Evolutionary conservation across 345 rosid species (phyloP).

Genomic region (Eucalyptus pauciflora): DNA sequence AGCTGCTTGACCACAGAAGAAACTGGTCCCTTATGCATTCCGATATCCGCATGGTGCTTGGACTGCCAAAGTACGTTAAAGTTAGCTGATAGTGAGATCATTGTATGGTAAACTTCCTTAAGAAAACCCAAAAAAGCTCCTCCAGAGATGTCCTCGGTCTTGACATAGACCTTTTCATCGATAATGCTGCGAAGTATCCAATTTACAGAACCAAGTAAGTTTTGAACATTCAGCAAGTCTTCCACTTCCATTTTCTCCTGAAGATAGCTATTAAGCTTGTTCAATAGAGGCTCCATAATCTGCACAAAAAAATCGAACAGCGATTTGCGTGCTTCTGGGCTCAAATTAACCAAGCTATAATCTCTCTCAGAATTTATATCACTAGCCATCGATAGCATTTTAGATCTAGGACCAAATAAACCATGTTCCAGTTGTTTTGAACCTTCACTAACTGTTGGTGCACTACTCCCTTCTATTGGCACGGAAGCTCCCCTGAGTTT

Average conservation of each 20-base stretch:
- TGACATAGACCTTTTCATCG: constrained; percentile 40
- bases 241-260: constrained; percentile 22
- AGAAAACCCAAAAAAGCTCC: constrained; percentile 72
- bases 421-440: constrained; percentile 13
- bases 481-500: constrained; percentile 36
- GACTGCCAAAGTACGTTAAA: constrained; percentile 12
- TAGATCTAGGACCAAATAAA: constrained; percentile 5
- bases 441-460: constrained; percentile 7
- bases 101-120: constrained; percentile 34
- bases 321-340: constrained; percentile 49
- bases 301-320: constrained; percentile 71
- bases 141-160: constrained; percentile 68
- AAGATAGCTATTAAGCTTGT: constrained; percentile 35
- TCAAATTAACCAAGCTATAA: constrained; percentile 30
- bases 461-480: constrained; percentile 21
- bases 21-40: constrained; percentile 17
- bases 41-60: constrained; percentile 5
- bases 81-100: constrained; percentile 38
- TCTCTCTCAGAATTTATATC: constrained; percentile 16
- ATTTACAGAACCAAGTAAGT: constrained; percentile 45
- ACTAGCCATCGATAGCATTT: constrained; percentile 1
- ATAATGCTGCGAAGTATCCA: constrained; percentile 39
- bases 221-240: constrained; percentile 23
- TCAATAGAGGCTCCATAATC: constrained; percentile 70
- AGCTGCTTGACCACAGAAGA: constrained; percentile 49